Evolutionary conservation across 495 filamentous ascomycete species (phyloP), one percentile per base, ranked within the genome.

Genomic region (Xylaria castorea): DNA sequence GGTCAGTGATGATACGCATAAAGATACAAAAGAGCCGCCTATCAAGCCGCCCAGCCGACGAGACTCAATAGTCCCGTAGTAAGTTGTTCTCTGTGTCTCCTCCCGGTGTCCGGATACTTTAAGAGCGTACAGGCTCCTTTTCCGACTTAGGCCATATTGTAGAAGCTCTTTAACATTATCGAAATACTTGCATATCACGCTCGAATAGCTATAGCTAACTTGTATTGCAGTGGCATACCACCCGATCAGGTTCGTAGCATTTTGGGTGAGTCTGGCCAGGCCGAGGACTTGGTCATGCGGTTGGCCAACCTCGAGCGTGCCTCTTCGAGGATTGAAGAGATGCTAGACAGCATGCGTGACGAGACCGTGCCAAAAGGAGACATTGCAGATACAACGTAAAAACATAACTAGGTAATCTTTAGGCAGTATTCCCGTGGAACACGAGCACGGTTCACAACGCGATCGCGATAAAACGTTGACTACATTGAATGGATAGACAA

Each of bases 51-150:
- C 77, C 9, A 81, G 75, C 69, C 79, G 85, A 40, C 80, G 85
- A 42, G 84, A 87, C 74, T 85, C 84, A 66, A 83, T 85, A 66
- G 80, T 81, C 36, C 82, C 84, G 20, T 87, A 76, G 66, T 68
- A 57, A 57, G 66, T 68, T 18, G 22, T 53, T 30, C 5, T 50
- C 25, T 25, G 6, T 8, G 20, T 44, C 48, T 25, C 16, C 16
- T 57, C 30, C 32, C 25, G 9, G 14, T 22, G 3, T 44, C 50
- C 30, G 34, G n/a, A 11, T 36, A 12, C 50, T 7, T 57, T 30
- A 8, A 42, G 22, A 40, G 8, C 5, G 5, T 20, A 8, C 50
- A 30, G 20, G 46, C 30, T 40, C 9, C 6, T 36, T 6, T 53
- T 38, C 14, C 25, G 42, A 27, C 36, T 48, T 8, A 2, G 12